A percentile compares a stretch with the other conserved stretches of the same genome.
Evolutionary conservation across 345 rosid genomes (phyloP).

Genomic region (Eutrema japonicum): DNA sequence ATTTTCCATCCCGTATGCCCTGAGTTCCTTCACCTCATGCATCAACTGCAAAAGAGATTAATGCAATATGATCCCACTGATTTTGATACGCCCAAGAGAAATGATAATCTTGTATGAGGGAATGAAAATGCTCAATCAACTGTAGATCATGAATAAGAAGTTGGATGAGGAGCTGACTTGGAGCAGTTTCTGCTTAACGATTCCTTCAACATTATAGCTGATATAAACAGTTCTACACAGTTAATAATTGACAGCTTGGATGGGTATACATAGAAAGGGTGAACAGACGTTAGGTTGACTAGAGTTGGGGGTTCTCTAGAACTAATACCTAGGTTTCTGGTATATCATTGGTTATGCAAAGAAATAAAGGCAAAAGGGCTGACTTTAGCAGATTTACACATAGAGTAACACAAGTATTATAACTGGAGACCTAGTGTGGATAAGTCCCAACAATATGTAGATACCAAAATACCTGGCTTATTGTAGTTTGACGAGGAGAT

Average conservation of each 20-base stretch:
- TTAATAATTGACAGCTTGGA: conserved; percentile 1
- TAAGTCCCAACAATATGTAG: conserved; percentile 7
- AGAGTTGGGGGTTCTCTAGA: conserved; percentile 15
- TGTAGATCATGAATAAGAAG: conserved; percentile 21
- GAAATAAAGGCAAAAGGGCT: conserved; percentile 2
- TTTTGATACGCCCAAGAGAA: conserved; percentile 25
- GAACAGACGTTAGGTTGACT: conserved; percentile 16
- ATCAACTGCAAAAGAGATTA: conserved; percentile 54
- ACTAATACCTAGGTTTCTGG: background rate
- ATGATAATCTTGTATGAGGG: conserved; percentile 19
- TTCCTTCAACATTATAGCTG: conserved; percentile 16
- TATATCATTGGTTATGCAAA: background rate
- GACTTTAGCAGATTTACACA: conserved; percentile 19
- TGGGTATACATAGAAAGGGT: conserved; percentile 1
- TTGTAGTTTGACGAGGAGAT: conserved; percentile 40
- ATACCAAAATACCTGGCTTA: conserved; percentile 55
- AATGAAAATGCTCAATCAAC: conserved; percentile 17
- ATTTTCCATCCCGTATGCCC: conserved; percentile 55
- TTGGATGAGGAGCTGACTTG: conserved; percentile 7
- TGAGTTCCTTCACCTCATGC: conserved; percentile 60
- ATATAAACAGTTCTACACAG: background rate
- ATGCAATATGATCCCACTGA: conserved; percentile 17
- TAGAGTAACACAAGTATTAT: conserved; percentile 2
- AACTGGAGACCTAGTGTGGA: conserved; percentile 19
- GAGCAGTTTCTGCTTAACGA: conserved; percentile 7